A percentile compares a stretch with the other conserved stretches of the same genome.
phyloP scores from a whole-genome alignment of 768 basidiomycete genomes.

The Termitomyces sp. region DNA sequence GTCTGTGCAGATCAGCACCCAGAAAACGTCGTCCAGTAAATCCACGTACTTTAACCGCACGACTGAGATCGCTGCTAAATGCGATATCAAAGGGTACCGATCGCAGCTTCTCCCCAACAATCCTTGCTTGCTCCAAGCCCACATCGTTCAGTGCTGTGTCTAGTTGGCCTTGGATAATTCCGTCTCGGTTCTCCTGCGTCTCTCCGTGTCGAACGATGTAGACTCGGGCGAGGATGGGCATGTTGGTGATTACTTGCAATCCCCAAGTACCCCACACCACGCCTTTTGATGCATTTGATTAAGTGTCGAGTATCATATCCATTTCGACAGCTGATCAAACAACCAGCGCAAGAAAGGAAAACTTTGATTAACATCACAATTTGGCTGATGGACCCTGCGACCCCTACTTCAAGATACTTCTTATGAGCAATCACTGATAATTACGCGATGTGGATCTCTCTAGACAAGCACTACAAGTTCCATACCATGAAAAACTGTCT shows the following conservation, averaged over 20 bases:
- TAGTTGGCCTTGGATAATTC: conserved; percentile 72
- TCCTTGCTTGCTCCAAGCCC: conserved; percentile 56
- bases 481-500: neutral
- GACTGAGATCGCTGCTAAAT: conserved; percentile 67
- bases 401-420: neutral
- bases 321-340: conserved; percentile 6
- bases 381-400: neutral
- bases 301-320: conserved; percentile 6
- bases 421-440: neutral
- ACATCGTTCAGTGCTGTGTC: conserved; percentile 63
- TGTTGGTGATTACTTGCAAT: conserved; percentile 10
- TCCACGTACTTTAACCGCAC: conserved; percentile 58
- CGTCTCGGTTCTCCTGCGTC: conserved; percentile 61
- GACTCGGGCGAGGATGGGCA: conserved; percentile 37
- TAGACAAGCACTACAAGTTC: neutral
- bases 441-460: too few species aligned
- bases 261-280: neutral
- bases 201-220: conserved; percentile 79
- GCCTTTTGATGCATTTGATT: conserved; percentile 2
- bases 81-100: conserved; percentile 53
- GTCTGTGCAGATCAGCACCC: conserved; percentile 42
- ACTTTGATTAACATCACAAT: neutral
- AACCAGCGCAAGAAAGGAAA: neutral
- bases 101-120: conserved; percentile 52
- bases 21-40: neutral